Evolutionary conservation across 495 filamentous ascomycete genomes (phyloP).

Genomic region (Choiromyces venosus): DNA sequence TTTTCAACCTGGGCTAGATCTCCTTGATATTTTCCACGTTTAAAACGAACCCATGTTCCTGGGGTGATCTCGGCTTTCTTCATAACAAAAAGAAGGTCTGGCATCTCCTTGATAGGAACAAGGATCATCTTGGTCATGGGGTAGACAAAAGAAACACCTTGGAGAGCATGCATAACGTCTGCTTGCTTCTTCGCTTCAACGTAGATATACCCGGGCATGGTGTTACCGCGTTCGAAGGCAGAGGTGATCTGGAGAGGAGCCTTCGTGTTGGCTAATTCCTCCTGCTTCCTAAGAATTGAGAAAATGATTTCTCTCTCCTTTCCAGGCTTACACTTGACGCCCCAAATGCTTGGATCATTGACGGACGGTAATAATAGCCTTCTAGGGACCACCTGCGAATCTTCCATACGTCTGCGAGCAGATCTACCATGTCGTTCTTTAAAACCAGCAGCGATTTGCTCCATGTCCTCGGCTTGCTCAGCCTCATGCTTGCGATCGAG

Average conservation of each 20-base stretch:
- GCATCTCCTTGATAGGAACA: constrained; percentile 96
- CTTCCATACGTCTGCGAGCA: constrained; percentile 47
- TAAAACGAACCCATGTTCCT: constrained; percentile 86
- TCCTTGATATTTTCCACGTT: constrained; percentile 72
- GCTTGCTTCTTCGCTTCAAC: constrained; percentile 81
- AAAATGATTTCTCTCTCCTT: constrained; percentile 90
- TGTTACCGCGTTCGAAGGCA: constrained; percentile 80
- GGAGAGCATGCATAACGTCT: constrained; percentile 73
- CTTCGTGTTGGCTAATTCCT: constrained; percentile 67
- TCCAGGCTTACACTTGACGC: constrained; percentile 82
- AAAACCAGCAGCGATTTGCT: constrained; percentile 82
- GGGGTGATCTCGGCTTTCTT: constrained; percentile 82
- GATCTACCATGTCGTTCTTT: constrained; percentile 73
- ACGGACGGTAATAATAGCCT: constrained; percentile 85
- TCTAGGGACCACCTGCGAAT: constrained; percentile 70
- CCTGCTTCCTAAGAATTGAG: constrained; percentile 76
- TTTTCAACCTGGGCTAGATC: constrained; percentile 93
- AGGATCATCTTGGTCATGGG: constrained; percentile 73
- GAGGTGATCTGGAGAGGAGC: constrained; percentile 73
- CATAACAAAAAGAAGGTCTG: constrained; percentile 80
- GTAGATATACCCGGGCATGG: constrained; percentile 92
- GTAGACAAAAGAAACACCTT: constrained; percentile 80
- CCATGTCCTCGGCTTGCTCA: constrained; percentile 67
- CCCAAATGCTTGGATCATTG: constrained; percentile 94
- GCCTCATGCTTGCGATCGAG: constrained; percentile 86